These are phyloP conservation scores for Phytophthora pseudosyringae DNA, from an alignment of 352 stramenopile species.

Conservation along the genomic window DNA sequence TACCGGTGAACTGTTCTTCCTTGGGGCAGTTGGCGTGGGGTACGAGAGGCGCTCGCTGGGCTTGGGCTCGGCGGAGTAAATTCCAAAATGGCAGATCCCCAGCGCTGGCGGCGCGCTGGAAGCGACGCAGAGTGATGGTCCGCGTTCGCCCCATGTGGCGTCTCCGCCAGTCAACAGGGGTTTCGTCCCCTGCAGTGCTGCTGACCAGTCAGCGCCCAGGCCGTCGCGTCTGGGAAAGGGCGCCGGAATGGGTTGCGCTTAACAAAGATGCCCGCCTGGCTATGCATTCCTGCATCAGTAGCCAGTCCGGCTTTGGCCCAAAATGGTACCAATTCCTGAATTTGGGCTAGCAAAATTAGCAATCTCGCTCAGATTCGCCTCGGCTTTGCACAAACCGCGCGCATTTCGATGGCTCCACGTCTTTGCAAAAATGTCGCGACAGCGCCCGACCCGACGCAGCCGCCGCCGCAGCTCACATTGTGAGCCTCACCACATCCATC, in stretches of 20 bases:
- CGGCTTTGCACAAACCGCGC: neutral
- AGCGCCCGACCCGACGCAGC: neutral
- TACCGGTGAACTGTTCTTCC: conserved; percentile 43
- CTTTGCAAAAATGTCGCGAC: conserved; percentile 22
- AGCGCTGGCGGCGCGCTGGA: neutral
- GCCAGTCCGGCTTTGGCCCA: conserved; percentile 17
- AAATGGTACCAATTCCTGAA: too few relatives aligned
- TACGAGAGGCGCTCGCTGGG: conserved; percentile 43
- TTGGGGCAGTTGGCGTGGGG: conserved; percentile 32
- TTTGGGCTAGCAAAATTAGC: too few relatives aligned
- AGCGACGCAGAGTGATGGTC: conserved; percentile 1
- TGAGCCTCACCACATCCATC: too few relatives aligned
- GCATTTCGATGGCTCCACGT: conserved; percentile 10
- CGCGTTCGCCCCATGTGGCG: conserved; percentile 7
- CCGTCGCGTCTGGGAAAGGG: conserved; percentile 32
- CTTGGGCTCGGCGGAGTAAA: conserved; percentile 64
- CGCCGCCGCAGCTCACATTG: too few relatives aligned
- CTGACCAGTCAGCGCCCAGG: conserved; percentile 40
- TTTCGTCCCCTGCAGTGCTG: conserved; percentile 18
- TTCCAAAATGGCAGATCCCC: conserved; percentile 72
- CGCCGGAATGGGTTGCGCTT: conserved; percentile 27
- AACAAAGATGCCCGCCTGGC: conserved; percentile 3
- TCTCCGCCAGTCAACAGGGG: conserved; percentile 45
- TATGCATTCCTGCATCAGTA: conserved; percentile 30
- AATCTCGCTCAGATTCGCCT: too few relatives aligned